Percentiles rank a stretch among this genome's conserved stretches.
phyloP scores from a whole-genome alignment of 768 basidiomycete species.

The Russula foetens region DNA sequence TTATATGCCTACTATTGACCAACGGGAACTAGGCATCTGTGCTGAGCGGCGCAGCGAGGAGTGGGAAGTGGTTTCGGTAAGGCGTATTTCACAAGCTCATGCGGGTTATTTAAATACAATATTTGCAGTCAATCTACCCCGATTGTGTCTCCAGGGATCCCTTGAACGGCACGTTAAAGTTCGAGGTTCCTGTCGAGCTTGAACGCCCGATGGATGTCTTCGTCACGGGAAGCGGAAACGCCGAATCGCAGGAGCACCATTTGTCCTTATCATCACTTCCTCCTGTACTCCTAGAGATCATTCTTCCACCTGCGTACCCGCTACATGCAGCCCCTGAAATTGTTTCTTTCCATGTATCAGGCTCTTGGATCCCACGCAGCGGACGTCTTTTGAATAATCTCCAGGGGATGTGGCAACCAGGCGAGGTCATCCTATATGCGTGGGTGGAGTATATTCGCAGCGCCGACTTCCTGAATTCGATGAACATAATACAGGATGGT shows the following conservation, averaged over 20 bases:
- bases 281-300: conserved; percentile 49
- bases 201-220: conserved; percentile 33
- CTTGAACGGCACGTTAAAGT: conserved; percentile 36
- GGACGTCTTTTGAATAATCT: conserved; percentile 34
- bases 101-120: not conserved
- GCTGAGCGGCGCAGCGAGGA: conserved; percentile 43
- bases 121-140: conserved; percentile 67
- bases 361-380: conserved; percentile 49
- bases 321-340: conserved; percentile 44
- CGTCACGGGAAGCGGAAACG: conserved; percentile 28
- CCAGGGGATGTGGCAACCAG: conserved; percentile 50
- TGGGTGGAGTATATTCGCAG: conserved; percentile 69
- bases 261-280: conserved; percentile 48
- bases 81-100: conserved; percentile 14
- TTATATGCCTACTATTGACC: conserved; percentile 5
- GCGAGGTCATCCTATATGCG: conserved; percentile 52
- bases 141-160: conserved; percentile 47
- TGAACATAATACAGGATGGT: conserved; percentile 30
- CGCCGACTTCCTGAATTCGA: conserved; percentile 49
- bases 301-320: conserved; percentile 50
- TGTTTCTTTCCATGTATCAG: conserved; percentile 43
- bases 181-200: conserved; percentile 63
- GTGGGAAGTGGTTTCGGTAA: conserved; percentile 53
- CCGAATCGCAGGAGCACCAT: conserved; percentile 14
- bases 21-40: conserved; percentile 11